Evolutionary conservation across 805 yeast species (phyloP), one percentile per base, ranked within the genome.

Genomic region (Candida boleticola): DNA sequence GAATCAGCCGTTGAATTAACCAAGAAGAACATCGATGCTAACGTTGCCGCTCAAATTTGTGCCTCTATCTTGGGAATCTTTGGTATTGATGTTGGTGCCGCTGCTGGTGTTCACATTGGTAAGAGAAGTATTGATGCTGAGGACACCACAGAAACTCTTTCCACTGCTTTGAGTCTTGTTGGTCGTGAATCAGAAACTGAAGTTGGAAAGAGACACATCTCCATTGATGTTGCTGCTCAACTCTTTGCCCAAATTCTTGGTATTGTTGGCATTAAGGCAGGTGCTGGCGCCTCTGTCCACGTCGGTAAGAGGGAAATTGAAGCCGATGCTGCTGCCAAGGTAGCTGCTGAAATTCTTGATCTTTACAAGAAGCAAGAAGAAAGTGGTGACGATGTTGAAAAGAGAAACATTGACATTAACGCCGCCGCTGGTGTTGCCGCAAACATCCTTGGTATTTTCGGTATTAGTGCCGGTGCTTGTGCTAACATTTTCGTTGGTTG

Each of bases 91-190:
- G 51, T 37, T 19, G 49, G 39, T 21, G 43, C 37, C 18, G 47
- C 41, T 18, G 20, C 35, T 11, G 22, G 22, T 19, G 35, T 17
- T 4, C 16, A 17, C 20, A 17, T 17, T 31, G 23, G 9, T 22
- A 47, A 45, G 47, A 48, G 51, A 48, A 37, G 39, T 11, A 16
- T 45, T 31, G 36, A n/a, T 16, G 33, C 33, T 27, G 46, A 36
- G n/a, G 40, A 32, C 33, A 41, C 37, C 22, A 44, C 35, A 16
- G 35, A 31, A 39, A 46, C 46, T 30, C 42, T 44, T 27, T 20
- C 38, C 29, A 31, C 16, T 17, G 18, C 18, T 17, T 14, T 31
- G 21, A 18, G 18, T 9, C 35, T 31, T 17, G 11, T 18, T 17
- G 31, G 17, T 5, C 14, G 27, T 14, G 29, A 25, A 16, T 23